Base-by-base conservation (phyloP, 495 filamentous ascomycete species). In the Xylaria intraflava region DNA sequence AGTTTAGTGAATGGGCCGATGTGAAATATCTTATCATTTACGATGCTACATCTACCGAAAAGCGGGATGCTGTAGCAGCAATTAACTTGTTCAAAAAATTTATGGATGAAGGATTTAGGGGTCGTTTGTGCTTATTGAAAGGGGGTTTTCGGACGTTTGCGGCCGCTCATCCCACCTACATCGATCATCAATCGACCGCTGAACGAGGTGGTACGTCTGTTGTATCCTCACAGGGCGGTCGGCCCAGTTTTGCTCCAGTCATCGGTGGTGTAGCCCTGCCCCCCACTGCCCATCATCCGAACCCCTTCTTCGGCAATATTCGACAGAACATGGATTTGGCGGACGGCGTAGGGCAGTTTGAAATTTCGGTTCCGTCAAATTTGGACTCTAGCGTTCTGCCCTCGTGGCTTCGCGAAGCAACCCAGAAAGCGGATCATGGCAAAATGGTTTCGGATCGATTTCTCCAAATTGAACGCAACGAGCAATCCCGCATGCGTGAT, bases 271-370 rank as follows among this genome's bases (percentile, higher is more conserved):
- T 94, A 62, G 77, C 83, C 51, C 78, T 98, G 65, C 93, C 93
- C 12, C 74, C 77, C 20, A 76, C 78, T 19, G 77, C 84, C 49
- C 73, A 74, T 51, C 78, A 82, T 2, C 77, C 81, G 12, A 96
- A 94, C 61, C 91, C 94, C 0, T 97, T 98, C 69, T 98, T 97
- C 70, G 81, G 82, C 51, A 96, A 96, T 56, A 97, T 98, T 59
- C 81, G 94, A 24, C 93, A 97, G 68, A 95, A 98, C 56, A 93
- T 95, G 83, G 93, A 98, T 64, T 70, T 98, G 36, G 83, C 95
- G 42, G 91, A 87, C 49, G 93, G 93, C 22, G 93, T 98, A 38
- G 93, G 93, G 0, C 91, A 95, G 62, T 84, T 97, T 60, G 73
- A 89, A 29, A 66, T 98, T 42, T 80, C 84, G 44, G 66, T 86